Conservation (phyloP, 306 rosid species). For the Cucurbita pepo region DNA sequence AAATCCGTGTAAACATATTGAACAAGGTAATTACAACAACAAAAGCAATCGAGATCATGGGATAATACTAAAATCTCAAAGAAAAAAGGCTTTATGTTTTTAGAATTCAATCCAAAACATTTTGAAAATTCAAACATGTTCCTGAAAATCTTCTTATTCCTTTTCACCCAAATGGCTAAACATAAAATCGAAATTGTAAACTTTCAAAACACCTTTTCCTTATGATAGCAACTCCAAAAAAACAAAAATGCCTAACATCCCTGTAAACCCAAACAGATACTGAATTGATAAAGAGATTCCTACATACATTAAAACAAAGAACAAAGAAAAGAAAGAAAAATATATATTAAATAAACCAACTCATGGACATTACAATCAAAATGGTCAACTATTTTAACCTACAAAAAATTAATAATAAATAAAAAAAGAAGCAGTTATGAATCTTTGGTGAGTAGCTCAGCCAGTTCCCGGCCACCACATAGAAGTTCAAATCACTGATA, state of each 20-base stretch:
- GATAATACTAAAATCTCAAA: not conserved
- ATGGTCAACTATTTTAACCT: not conserved
- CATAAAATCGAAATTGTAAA: not conserved
- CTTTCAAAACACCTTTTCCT: not conserved
- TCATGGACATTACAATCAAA: not conserved
- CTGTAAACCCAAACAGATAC: not conserved
- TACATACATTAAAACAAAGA: not conserved
- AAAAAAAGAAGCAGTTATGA: too few species aligned
- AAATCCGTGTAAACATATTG: not conserved
- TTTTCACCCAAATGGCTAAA: not conserved
- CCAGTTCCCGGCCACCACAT: too few species aligned
- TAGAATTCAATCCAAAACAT: not conserved
- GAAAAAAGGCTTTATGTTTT: not conserved
- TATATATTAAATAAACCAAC: not conserved
- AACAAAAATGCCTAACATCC: not conserved
- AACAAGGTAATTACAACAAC: not conserved
- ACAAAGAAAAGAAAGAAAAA: not conserved
- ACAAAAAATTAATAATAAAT: not conserved
- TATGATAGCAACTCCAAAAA: not conserved
- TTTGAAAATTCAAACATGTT: not conserved
- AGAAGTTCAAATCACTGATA: not conserved
- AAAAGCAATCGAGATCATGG: not conserved
- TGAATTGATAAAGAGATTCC: not conserved
- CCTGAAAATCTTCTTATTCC: not conserved
- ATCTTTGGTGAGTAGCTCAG: too few species aligned